phyloP scores from a whole-genome alignment of 2,329 filamentous ascomycete species.

The Cercospora citrullina region DNA sequence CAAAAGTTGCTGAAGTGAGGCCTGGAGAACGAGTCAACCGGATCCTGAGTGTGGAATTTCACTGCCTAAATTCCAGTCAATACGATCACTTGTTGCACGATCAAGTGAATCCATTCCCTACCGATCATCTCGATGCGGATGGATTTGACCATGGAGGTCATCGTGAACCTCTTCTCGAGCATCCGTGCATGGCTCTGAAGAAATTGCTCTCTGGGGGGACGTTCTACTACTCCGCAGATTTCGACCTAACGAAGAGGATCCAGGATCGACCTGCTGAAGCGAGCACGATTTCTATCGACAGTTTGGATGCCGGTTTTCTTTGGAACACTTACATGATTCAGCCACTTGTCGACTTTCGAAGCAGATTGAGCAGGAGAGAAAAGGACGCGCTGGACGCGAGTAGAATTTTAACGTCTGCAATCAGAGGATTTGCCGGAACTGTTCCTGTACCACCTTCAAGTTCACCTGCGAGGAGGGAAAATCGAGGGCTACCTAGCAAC shows the following conservation, averaged over 20 bases:
- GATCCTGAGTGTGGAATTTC: slow-evolving; percentile 84
- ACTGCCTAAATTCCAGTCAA: slow-evolving; percentile 82
- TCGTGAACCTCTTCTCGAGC: slow-evolving; percentile 71
- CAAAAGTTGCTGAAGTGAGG: slow-evolving; percentile 75
- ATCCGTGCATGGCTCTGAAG: slow-evolving; percentile 86
- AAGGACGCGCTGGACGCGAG: slow-evolving; percentile 80
- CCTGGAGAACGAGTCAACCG: slow-evolving; percentile 87
- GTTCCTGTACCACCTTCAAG: slow-evolving; percentile 77
- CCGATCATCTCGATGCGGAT: slow-evolving; percentile 55
- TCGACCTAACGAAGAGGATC: slow-evolving; percentile 89
- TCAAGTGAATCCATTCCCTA: slow-evolving; percentile 57
- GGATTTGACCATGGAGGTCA: slow-evolving; percentile 57
- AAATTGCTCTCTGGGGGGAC: slow-evolving; percentile 90
- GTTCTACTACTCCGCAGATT: slow-evolving; percentile 98
- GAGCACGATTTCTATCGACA: slow-evolving; percentile 84
- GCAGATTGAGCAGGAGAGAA: slow-evolving; percentile 72
- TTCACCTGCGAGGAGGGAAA: slow-evolving; percentile 66
- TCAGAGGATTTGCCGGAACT: slow-evolving; percentile 86
- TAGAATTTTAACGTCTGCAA: slow-evolving; percentile 86
- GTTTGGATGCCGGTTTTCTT: slow-evolving; percentile 85
- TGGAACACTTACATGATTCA: slow-evolving; percentile 99
- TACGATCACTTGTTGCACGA: slow-evolving; percentile 75
- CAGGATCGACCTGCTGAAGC: slow-evolving; percentile 67
- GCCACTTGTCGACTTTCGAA: slow-evolving; percentile 85
- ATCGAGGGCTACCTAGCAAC: slow-evolving; percentile 73